Conservation (phyloP, 2,329 filamentous ascomycete species). For the Arthroderma uncinatum region DNA sequence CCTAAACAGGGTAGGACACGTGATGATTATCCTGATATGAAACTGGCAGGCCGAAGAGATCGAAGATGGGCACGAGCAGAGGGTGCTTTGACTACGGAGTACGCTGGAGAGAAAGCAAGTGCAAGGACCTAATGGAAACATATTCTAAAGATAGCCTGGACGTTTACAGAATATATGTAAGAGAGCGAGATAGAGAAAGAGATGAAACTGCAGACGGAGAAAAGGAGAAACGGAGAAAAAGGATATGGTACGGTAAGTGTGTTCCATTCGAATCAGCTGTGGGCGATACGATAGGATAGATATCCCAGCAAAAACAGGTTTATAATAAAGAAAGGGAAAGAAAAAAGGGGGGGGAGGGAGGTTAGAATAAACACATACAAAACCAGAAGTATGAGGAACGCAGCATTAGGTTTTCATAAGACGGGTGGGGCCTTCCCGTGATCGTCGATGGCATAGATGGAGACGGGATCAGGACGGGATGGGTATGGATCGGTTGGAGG, state of each 20-base stretch:
- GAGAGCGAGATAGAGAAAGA: background rate
- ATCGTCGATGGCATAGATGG: background rate
- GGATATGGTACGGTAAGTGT: background rate
- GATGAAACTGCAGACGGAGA: conserved; percentile 8
- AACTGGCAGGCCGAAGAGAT: too few species aligned
- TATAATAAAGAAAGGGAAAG: background rate
- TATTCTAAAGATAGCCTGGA: background rate
- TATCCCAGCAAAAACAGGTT: background rate
- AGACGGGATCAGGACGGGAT: background rate
- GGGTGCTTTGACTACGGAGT: too few species aligned
- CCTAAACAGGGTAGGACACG: too few species aligned
- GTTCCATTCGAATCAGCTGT: background rate
- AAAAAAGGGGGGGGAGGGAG: background rate
- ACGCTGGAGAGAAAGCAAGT: background rate
- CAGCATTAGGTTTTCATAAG: conserved; percentile 2
- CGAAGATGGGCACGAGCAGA: too few species aligned
- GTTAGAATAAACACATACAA: background rate
- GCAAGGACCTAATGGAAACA: background rate
- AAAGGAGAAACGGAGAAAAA: conserved; percentile 23
- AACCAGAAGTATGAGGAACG: background rate
- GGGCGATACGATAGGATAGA: background rate
- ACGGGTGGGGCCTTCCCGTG: background rate
- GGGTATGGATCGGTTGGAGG: background rate
- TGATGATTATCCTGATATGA: too few species aligned
- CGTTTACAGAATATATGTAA: background rate